phyloP scores from a whole-genome alignment of 192 early-diverging fungal species.

The Blastocladiella britannica region DNA sequence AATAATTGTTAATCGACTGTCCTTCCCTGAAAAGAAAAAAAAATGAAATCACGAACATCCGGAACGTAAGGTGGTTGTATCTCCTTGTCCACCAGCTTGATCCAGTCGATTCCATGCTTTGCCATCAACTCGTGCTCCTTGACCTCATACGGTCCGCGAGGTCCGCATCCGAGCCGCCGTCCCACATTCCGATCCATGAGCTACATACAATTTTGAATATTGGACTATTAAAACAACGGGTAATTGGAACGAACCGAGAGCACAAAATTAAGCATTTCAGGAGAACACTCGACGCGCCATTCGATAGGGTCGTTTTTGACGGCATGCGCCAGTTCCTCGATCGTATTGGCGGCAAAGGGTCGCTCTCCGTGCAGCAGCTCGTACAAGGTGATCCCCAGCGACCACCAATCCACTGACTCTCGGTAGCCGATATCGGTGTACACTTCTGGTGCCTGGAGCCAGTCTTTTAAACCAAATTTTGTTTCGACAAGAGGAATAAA shows the following conservation, averaged over 20 bases:
- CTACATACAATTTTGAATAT: no score
- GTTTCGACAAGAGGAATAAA: no score
- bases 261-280: slow-evolving; percentile 1
- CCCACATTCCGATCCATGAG: slow-evolving; percentile 52
- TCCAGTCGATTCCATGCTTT: slow-evolving; percentile 45
- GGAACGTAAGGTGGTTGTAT: slow-evolving; percentile 63
- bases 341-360: slow-evolving; percentile 59
- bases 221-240: no score
- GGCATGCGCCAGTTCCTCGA: slow-evolving; percentile 40
- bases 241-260: not conserved
- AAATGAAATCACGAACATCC: slow-evolving; percentile 33
- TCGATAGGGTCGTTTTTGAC: slow-evolving; percentile 48
- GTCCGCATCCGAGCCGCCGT: slow-evolving; percentile 57
- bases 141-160: slow-evolving; percentile 44
- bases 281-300: not conserved
- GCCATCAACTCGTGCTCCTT: slow-evolving; percentile 61
- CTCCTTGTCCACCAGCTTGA: slow-evolving; percentile 41
- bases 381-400: slow-evolving; percentile 3
- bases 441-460: not conserved
- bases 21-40: no score
- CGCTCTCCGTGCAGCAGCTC: slow-evolving; percentile 14
- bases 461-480: no score
- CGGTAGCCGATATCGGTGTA: slow-evolving; percentile 2
- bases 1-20: no score
- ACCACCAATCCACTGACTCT: slow-evolving; percentile 8